A percentile compares a stretch with the other conserved stretches of the same genome.
Conservation (phyloP, 176 grass and related monocot genomes). For the Triticum monococcum region DNA sequence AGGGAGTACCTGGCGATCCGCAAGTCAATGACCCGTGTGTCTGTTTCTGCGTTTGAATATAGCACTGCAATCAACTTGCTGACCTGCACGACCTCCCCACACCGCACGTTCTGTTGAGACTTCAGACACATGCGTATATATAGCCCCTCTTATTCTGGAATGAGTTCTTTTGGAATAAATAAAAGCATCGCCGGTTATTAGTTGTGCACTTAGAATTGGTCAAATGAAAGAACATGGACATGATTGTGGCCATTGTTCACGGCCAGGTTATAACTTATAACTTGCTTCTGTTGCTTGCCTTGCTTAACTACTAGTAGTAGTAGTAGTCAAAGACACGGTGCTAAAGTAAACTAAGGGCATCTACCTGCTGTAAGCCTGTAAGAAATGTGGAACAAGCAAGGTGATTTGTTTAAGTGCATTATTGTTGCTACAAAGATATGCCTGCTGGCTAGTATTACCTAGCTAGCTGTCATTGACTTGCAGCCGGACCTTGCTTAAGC, state of each 20-base stretch:
- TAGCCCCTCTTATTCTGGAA: too few relatives aligned
- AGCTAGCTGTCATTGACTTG: too few relatives aligned
- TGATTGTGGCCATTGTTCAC: background rate
- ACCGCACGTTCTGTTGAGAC: background rate
- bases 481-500: too few relatives aligned
- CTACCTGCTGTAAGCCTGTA: too few relatives aligned
- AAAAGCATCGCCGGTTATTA: too few relatives aligned
- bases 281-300: background rate
- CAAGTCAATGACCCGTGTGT: background rate
- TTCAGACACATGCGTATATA: too few relatives aligned
- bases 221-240: background rate
- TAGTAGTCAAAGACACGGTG: background rate
- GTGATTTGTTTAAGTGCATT: too few relatives aligned
- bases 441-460: too few relatives aligned
- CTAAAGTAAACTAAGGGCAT: too few relatives aligned
- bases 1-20: background rate
- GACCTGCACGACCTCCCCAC: background rate
- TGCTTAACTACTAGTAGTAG: background rate
- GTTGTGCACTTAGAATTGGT: background rate
- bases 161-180: too few relatives aligned
- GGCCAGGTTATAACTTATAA: background rate
- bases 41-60: background rate
- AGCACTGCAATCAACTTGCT: background rate
- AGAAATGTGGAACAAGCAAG: too few relatives aligned
- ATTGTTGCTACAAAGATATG: too few relatives aligned